Evolutionary conservation across 2,329 filamentous ascomycete genomes (phyloP).

Genomic region (Anisogramma anomala): DNA sequence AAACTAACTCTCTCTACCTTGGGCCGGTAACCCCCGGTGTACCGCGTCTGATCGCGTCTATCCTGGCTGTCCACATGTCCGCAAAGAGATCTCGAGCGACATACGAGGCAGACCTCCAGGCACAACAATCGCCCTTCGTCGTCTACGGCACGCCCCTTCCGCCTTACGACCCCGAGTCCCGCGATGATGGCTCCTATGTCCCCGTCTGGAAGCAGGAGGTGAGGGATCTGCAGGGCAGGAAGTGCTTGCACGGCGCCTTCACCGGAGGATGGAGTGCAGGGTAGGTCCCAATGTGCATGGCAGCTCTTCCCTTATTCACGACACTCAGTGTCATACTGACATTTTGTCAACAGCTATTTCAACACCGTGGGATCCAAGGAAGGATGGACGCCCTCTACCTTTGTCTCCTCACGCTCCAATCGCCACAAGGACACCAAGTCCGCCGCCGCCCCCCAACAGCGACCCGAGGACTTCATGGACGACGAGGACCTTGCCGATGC

Average conservation of each 20-base stretch:
- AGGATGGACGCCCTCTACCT: conserved; percentile 87
- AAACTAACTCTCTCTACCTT: too few species aligned
- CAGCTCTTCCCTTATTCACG: not conserved
- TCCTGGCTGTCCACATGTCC: conserved; percentile 43
- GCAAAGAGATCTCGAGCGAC: conserved; percentile 67
- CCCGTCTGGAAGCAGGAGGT: conserved; percentile 99
- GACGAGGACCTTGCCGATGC: conserved; percentile 87
- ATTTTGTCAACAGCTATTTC: conserved; percentile 58
- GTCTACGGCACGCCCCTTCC: conserved; percentile 78
- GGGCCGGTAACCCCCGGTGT: not conserved
- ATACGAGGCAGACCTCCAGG: conserved; percentile 64
- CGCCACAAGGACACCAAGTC: conserved; percentile 57
- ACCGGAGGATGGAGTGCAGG: conserved; percentile 95
- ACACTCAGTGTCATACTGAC: not conserved
- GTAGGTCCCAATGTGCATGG: conserved; percentile 40
- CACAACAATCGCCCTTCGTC: conserved; percentile 60
- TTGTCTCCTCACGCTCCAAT: conserved; percentile 77
- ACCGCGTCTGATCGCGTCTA: not conserved
- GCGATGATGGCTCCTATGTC: conserved; percentile 85
- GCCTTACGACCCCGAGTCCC: conserved; percentile 58
- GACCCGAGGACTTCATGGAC: conserved; percentile 92
- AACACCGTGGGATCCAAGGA: conserved; percentile 98
- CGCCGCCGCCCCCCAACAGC: conserved; percentile 35
- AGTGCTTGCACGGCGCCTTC: conserved; percentile 89
- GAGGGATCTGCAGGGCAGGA: conserved; percentile 79